Evolutionary conservation across 768 basidiomycete genomes (phyloP).

Genomic region (Clavulina sp.): DNA sequence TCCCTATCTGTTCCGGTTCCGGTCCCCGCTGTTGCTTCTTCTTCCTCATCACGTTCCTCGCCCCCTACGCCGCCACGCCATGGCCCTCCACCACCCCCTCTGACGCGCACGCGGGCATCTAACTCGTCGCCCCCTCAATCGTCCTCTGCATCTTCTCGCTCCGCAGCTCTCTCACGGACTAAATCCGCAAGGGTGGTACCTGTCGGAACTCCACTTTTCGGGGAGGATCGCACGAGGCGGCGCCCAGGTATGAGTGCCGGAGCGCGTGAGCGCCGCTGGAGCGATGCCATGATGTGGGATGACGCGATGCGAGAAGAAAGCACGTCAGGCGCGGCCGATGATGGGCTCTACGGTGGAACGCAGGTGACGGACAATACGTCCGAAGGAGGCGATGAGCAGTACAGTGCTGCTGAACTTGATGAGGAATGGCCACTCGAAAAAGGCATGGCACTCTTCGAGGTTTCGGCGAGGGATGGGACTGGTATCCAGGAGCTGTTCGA

Average conservation of each 20-base stretch:
- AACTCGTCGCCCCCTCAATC: neutral
- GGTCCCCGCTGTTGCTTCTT: neutral
- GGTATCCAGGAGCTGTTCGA: conserved; percentile 71
- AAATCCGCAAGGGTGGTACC: neutral
- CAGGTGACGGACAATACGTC: conserved; percentile 36
- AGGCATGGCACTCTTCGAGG: conserved; percentile 78
- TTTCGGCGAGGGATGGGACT: conserved; percentile 81
- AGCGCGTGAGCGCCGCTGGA: conserved; percentile 21
- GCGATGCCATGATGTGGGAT: conserved; percentile 22
- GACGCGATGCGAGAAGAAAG: conserved; percentile 1
- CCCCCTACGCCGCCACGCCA: neutral
- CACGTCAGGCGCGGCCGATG: too few species aligned
- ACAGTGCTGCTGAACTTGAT: conserved; percentile 25
- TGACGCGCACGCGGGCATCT: too few species aligned
- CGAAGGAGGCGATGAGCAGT: conserved; percentile 33
- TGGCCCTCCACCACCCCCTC: neutral
- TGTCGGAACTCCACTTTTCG: neutral
- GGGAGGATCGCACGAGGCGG: too few species aligned
- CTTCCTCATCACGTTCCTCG: neutral
- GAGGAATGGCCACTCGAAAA: conserved; percentile 55
- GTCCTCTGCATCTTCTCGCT: neutral
- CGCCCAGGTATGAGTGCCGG: neutral
- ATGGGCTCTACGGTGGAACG: conserved; percentile 37
- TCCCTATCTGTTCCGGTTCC: conserved; percentile 18
- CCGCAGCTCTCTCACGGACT: neutral